Percentiles rank a stretch among this genome's conserved stretches.
These are phyloP conservation scores for Tolypocladium cylindrosporum DNA, from an alignment of 2,329 filamentous ascomycete species.

Conservation along the genomic window DNA sequence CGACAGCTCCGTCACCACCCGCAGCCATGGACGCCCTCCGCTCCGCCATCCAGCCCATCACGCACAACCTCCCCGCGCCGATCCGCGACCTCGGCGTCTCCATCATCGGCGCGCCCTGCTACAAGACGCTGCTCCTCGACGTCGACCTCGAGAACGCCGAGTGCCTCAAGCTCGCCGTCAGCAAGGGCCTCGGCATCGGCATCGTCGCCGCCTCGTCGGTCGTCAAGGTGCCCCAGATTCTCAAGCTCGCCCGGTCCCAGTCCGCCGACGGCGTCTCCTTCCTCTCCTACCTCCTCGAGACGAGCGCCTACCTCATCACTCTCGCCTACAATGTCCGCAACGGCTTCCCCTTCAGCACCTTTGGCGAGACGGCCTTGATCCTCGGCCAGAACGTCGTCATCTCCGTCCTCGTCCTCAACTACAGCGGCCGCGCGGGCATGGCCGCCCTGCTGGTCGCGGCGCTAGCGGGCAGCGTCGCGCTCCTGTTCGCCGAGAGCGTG, in stretches of 20 bases:
- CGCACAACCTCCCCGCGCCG: constrained; percentile 61
- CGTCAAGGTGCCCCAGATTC: constrained; percentile 93
- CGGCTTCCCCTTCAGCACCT: constrained; percentile 91
- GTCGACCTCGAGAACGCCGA: constrained; percentile 66
- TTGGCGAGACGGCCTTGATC: constrained; percentile 89
- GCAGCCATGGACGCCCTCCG: constrained; percentile 50
- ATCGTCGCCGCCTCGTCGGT: constrained; percentile 86
- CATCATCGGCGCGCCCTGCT: constrained; percentile 76
- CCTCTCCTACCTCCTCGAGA: constrained; percentile 88
- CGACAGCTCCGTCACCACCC: background rate
- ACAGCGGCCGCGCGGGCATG: constrained; percentile 55
- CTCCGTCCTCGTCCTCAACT: constrained; percentile 75
- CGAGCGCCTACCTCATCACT: constrained; percentile 73
- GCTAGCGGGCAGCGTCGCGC: constrained; percentile 57
- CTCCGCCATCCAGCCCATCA: constrained; percentile 56
- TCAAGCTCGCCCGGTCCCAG: constrained; percentile 76
- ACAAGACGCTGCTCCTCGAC: constrained; percentile 75
- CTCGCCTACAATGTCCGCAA: constrained; percentile 89
- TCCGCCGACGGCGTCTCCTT: constrained; percentile 82
- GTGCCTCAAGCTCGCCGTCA: constrained; percentile 83
- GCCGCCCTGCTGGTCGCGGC: constrained; percentile 73
- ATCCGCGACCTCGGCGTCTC: constrained; percentile 66
- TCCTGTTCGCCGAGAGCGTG: constrained; percentile 58
- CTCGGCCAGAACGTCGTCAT: constrained; percentile 88
- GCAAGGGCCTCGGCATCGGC: constrained; percentile 84